Conservation (phyloP, 306 rosid genomes). For the Cicer chorassanicum region DNA sequence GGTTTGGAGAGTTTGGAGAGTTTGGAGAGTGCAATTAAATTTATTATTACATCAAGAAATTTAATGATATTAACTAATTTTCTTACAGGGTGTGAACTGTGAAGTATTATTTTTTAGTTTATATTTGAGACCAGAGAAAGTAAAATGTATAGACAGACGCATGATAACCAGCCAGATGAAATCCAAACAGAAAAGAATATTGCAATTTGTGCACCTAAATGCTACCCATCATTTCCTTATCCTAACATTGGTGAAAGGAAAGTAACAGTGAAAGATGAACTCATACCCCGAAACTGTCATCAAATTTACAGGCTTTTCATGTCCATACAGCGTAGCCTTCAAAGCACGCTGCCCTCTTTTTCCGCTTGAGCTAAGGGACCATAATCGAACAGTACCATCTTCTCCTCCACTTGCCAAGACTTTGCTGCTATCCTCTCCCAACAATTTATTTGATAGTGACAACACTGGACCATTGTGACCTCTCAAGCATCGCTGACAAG, state of each 20-base stretch:
- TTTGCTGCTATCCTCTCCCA: constrained; percentile 70
- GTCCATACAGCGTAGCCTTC: constrained; percentile 83
- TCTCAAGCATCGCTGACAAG: constrained; percentile 66
- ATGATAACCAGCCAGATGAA: not conserved
- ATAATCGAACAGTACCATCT: constrained; percentile 87
- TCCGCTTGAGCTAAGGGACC: constrained; percentile 76
- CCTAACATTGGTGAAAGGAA: not conserved
- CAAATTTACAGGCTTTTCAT: constrained; percentile 70
- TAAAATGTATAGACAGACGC: constrained; percentile 18
- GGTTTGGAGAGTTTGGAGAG: not conserved
- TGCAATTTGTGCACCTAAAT: not conserved
- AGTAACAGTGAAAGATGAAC: constrained; percentile 22
- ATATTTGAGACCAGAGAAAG: not conserved
- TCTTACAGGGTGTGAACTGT: not conserved
- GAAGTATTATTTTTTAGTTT: not conserved
- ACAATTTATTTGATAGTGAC: constrained; percentile 70
- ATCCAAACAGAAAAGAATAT: constrained; percentile 8
- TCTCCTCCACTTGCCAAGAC: constrained; percentile 96
- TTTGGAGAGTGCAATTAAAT: not conserved
- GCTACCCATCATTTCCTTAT: constrained; percentile 2
- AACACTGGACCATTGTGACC: constrained; percentile 90
- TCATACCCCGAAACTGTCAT: constrained; percentile 84
- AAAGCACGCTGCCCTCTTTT: constrained; percentile 69
- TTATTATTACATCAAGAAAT: not conserved
- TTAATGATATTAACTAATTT: not conserved